Conservation (phyloP, 1,284 basidiomycete species). For the Ganoderma sp. region DNA sequence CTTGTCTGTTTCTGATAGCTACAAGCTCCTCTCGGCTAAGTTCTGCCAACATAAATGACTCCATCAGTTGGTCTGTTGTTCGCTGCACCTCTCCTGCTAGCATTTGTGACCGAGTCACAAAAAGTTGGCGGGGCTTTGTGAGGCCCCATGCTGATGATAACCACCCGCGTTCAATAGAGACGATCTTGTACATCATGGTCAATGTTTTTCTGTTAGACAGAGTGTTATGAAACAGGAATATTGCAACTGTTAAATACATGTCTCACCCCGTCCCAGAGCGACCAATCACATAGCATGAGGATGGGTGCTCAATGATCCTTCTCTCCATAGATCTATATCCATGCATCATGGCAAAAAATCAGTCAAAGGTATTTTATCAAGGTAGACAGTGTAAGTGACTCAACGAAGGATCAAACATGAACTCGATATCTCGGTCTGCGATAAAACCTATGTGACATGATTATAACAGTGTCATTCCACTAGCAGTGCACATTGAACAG, state of each 20-base stretch:
- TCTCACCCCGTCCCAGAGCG: slow-evolving; percentile 62
- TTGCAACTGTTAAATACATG: neutral
- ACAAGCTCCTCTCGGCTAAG: slow-evolving; percentile 47
- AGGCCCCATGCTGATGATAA: slow-evolving; percentile 41
- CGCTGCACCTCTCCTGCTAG: slow-evolving; percentile 68
- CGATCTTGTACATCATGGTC: slow-evolving; percentile 75
- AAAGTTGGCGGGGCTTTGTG: slow-evolving; percentile 61
- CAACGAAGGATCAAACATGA: slow-evolving; percentile 61
- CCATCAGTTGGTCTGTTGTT: slow-evolving; percentile 59
- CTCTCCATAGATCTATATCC: slow-evolving; percentile 57
- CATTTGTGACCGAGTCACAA: slow-evolving; percentile 70
- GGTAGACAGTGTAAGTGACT: slow-evolving; percentile 27
- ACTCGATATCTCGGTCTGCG: slow-evolving; percentile 49
- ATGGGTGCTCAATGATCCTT: slow-evolving; percentile 60
- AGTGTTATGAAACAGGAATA: neutral
- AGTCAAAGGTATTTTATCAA: neutral
- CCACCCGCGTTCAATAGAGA: slow-evolving; percentile 62
- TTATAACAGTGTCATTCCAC: neutral
- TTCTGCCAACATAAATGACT: slow-evolving; percentile 50
- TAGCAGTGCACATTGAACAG: neutral
- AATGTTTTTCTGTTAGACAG: slow-evolving; percentile 65
- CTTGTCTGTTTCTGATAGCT: slow-evolving; percentile 31
- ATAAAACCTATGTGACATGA: slow-evolving; percentile 44
- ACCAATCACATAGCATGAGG: slow-evolving; percentile 73
- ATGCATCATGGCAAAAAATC: neutral